These are phyloP conservation scores for Ceratonia siliqua DNA, from an alignment of 306 rosid genomes.

Conservation along the genomic window DNA sequence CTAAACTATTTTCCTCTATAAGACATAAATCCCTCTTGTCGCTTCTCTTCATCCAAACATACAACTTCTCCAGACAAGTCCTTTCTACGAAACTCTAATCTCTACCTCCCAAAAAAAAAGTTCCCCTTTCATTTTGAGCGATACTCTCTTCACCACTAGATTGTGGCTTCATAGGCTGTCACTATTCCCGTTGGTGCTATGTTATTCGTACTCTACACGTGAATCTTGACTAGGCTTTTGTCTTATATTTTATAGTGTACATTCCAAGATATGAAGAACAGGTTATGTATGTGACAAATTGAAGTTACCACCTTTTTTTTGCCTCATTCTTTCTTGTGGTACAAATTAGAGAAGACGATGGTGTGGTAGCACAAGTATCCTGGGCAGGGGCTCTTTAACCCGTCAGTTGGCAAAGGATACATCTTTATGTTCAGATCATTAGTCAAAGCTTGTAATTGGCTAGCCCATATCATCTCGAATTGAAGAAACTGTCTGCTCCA, in stretches of 20 bases:
- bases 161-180: constrained; percentile 85
- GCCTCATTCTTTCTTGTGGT: constrained; percentile 26
- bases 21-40: constrained; percentile 63
- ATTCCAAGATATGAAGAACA: constrained; percentile 33
- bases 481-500: constrained; percentile 25
- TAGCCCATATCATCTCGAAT: constrained; percentile 9
- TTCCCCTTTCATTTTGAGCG: constrained; percentile 27
- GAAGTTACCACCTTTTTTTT: constrained; percentile 29
- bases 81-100: constrained; percentile 39
- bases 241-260: constrained; percentile 57
- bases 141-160: constrained; percentile 51
- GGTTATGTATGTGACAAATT: constrained; percentile 28
- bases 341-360: constrained; percentile 30
- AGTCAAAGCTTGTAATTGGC: constrained; percentile 23
- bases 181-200: constrained; percentile 90
- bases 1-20: constrained; percentile 5
- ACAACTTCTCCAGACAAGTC: constrained; percentile 28
- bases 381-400: constrained; percentile 8
- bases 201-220: constrained; percentile 76
- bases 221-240: constrained; percentile 83
- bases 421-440: constrained; percentile 19
- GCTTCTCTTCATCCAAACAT: constrained; percentile 57
- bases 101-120: constrained; percentile 22
- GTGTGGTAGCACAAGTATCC: constrained; percentile 15
- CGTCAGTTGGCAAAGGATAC: constrained; percentile 29